Percentiles rank a stretch among this genome's conserved stretches.
Evolutionary conservation across 2,329 filamentous ascomycete species (phyloP).

Genomic region (Sphaceloma murrayae): DNA sequence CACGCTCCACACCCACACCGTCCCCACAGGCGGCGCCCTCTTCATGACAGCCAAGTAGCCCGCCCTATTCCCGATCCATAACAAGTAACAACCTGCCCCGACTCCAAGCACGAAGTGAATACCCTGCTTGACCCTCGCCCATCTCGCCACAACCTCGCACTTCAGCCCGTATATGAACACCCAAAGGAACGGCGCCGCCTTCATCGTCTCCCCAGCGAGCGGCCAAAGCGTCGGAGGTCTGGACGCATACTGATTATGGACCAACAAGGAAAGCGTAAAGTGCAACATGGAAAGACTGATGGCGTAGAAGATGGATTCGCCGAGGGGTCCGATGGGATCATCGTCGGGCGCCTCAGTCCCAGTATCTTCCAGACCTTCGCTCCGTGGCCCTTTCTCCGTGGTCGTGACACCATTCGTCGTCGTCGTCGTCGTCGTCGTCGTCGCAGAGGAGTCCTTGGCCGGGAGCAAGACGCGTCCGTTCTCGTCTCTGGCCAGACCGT

Average conservation of each 20-base stretch:
- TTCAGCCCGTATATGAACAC: conserved; percentile 38
- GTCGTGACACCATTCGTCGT: no score
- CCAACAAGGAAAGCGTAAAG: conserved; percentile 68
- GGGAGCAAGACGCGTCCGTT: conserved; percentile 27
- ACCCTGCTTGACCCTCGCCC: conserved; percentile 37
- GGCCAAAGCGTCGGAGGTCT: not conserved
- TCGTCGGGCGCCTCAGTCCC: conserved; percentile 30
- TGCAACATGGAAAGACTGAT: conserved; percentile 61
- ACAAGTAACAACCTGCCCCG: conserved; percentile 63
- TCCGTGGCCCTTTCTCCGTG: no score
- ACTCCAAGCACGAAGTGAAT: conserved; percentile 57
- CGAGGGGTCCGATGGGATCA: conserved; percentile 38
- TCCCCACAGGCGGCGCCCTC: conserved; percentile 76
- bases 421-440: not conserved
- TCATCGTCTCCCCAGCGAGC: conserved; percentile 52
- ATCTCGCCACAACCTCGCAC: conserved; percentile 32
- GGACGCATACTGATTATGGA: conserved; percentile 59
- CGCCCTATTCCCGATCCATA: conserved; percentile 68
- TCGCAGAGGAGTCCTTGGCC: not conserved
- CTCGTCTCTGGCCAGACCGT: conserved; percentile 26
- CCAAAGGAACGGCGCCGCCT: conserved; percentile 41
- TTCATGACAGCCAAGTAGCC: conserved; percentile 88
- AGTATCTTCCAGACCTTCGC: conserved; percentile 26
- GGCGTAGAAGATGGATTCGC: conserved; percentile 40
- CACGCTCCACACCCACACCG: conserved; percentile 87